Percentiles rank a stretch among this genome's conserved stretches.
Evolutionary conservation across 108 stramenopile species (phyloP).

Genomic region (Pseudonitzschia pungens): DNA sequence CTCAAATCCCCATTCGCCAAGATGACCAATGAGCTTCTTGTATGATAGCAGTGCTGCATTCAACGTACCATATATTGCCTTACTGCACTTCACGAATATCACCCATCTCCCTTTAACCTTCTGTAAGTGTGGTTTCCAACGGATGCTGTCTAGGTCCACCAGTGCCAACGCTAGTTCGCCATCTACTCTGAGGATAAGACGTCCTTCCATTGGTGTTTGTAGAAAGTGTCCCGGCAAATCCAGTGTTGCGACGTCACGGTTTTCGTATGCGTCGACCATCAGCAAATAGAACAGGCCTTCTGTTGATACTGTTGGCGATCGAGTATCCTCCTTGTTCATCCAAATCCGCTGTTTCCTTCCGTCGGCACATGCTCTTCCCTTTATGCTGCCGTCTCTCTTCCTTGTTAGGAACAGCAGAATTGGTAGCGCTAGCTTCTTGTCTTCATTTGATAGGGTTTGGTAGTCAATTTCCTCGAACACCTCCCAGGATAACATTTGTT

Average conservation of each 20-base stretch:
- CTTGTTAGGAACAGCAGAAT: conserved; percentile 41
- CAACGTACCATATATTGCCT: conserved; percentile 38
- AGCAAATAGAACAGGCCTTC: background rate
- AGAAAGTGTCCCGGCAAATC: conserved; percentile 56
- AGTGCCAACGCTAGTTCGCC: background rate
- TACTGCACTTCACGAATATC: background rate
- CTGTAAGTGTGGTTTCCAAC: background rate
- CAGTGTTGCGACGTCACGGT: conserved; percentile 38
- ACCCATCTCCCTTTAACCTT: background rate
- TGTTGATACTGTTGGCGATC: background rate
- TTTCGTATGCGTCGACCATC: conserved; percentile 20
- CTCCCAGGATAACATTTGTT: conserved; percentile 38
- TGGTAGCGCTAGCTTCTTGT: conserved; percentile 29
- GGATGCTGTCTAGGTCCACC: background rate
- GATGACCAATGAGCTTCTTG: conserved; percentile 9
- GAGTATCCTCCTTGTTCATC: background rate
- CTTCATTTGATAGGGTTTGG: conserved; percentile 24
- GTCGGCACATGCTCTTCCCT: conserved; percentile 30
- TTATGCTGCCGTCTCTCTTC: conserved; percentile 34
- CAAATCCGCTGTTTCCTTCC: conserved; percentile 7
- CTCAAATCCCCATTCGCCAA: conserved; percentile 28
- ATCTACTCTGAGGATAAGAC: background rate
- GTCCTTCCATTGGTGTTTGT: conserved; percentile 33
- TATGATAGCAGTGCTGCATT: conserved; percentile 35
- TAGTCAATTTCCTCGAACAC: conserved; percentile 20